These are phyloP conservation scores for Leishmania major DNA, from an alignment of 208 protist species.

Conservation along the genomic window DNA sequence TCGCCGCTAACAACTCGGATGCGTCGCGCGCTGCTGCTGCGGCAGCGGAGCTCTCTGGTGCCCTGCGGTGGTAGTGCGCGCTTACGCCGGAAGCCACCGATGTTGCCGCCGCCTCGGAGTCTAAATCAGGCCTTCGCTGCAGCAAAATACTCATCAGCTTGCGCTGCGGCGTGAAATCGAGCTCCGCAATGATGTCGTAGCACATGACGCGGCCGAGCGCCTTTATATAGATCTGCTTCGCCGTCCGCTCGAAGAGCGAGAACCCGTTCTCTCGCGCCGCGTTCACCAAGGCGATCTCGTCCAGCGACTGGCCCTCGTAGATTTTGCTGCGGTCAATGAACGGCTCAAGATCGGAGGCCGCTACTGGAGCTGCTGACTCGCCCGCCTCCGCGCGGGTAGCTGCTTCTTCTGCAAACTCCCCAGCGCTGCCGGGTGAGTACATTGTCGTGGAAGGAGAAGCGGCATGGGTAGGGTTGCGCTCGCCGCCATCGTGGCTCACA, in stretches of 20 bases:
- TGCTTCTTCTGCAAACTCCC: neutral
- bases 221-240: constrained; percentile 71
- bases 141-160: constrained; percentile 91
- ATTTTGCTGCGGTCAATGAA: constrained; percentile 66
- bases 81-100: constrained; percentile 22
- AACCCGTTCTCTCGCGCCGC: constrained; percentile 87
- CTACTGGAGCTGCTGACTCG: neutral
- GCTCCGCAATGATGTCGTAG: constrained; percentile 85
- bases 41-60: neutral
- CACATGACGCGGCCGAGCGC: constrained; percentile 53
- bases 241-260: constrained; percentile 58
- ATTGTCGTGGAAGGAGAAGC: neutral
- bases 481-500: neutral
- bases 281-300: constrained; percentile 92
- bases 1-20: neutral
- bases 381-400: neutral
- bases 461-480: neutral
- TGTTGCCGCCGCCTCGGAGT: constrained; percentile 31
- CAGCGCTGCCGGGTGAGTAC: neutral
- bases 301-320: constrained; percentile 91
- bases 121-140: constrained; percentile 39
- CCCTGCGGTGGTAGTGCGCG: constrained; percentile 39
- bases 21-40: neutral
- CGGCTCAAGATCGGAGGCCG: constrained; percentile 20
- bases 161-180: constrained; percentile 82